Conservation (phyloP, 768 basidiomycete species). For the Sarcodon aspratus region DNA sequence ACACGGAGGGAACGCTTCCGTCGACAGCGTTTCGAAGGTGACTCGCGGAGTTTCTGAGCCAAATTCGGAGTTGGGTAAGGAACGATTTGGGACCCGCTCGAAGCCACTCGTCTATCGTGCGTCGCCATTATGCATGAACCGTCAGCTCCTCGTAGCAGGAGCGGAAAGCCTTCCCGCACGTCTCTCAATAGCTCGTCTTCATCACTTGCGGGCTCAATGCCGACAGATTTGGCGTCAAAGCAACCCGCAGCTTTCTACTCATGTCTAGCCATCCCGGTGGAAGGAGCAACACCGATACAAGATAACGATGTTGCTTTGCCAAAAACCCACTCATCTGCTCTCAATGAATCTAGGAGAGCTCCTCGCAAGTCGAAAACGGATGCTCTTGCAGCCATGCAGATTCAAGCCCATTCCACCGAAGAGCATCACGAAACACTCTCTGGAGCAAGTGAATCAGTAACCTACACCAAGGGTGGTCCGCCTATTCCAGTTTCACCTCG, state of each 20-base stretch:
- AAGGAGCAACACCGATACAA: constrained; percentile 61
- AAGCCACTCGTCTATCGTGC: constrained; percentile 12
- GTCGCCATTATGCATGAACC: constrained; percentile 7
- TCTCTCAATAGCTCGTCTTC: neutral
- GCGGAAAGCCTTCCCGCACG: neutral
- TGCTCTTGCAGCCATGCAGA: constrained; percentile 69
- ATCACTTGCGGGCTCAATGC: constrained; percentile 9
- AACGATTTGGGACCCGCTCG: too few species aligned
- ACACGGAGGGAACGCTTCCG: too few species aligned
- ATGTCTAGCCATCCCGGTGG: constrained; percentile 67
- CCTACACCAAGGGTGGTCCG: constrained; percentile 18
- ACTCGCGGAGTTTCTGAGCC: too few species aligned
- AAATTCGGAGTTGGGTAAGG: too few species aligned
- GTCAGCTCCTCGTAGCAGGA: constrained; percentile 2
- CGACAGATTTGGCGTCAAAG: constrained; percentile 40
- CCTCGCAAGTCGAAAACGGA: constrained; percentile 89
- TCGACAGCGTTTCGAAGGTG: too few species aligned
- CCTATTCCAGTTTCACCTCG: constrained; percentile 52
- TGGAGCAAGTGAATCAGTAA: constrained; percentile 35
- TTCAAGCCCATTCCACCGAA: constrained; percentile 49
- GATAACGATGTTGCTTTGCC: constrained; percentile 13
- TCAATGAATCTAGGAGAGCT: constrained; percentile 40
- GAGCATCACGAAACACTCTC: constrained; percentile 35
- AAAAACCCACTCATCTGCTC: constrained; percentile 26
- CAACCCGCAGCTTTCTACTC: constrained; percentile 39